Conservation (phyloP, 306 rosid genomes). For the Begonia masoniana region DNA sequence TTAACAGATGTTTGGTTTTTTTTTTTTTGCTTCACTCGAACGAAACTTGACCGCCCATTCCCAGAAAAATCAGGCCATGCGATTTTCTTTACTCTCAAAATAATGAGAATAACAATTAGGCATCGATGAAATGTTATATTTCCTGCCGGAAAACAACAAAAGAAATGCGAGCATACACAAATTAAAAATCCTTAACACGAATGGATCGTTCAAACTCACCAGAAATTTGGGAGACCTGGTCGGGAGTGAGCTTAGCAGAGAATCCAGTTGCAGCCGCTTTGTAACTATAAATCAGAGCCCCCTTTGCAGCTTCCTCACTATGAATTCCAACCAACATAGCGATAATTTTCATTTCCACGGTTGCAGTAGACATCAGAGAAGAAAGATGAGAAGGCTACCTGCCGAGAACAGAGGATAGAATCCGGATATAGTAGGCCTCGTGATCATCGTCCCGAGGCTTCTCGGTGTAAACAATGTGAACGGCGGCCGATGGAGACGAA, state of each 20-base stretch:
- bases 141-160: no score
- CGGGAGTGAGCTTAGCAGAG: slow-evolving; percentile 84
- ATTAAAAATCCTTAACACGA: no score
- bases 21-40: no score
- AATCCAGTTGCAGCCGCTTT: slow-evolving; percentile 83
- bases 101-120: no score
- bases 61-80: no score
- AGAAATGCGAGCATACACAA: no score
- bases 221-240: slow-evolving; percentile 33
- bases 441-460: slow-evolving; percentile 48
- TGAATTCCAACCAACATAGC: not conserved
- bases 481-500: slow-evolving; percentile 29
- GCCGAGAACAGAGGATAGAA: slow-evolving; percentile 79
- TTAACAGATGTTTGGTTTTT: no score
- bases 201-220: slow-evolving; percentile 15
- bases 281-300: slow-evolving; percentile 78
- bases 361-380: not conserved
- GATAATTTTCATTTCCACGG: no score
- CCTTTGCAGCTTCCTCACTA: slow-evolving; percentile 90
- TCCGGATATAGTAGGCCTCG: slow-evolving; percentile 68
- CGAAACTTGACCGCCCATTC: no score
- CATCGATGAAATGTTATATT: no score
- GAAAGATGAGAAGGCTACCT: slow-evolving; percentile 25
- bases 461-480: slow-evolving; percentile 81
- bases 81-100: no score